Evolutionary conservation across 225 moss, liverwort and hornwort species (phyloP).

Genomic region (Bryoerythrophyllum caledonicum): DNA sequence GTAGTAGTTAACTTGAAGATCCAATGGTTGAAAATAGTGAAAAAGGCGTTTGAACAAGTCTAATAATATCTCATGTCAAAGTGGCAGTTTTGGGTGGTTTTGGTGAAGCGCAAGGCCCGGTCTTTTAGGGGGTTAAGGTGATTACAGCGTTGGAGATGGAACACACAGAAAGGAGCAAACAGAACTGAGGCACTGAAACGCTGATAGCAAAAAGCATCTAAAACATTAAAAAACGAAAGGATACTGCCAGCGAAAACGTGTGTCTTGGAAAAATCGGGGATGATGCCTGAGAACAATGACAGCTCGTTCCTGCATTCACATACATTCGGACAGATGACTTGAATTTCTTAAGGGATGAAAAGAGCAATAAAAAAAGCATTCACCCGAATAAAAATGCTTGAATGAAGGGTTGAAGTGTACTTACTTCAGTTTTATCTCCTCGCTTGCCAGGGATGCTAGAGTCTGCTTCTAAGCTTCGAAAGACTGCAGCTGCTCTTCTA

Average conservation of each 20-base stretch:
- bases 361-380: too few relatives aligned
- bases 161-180: not conserved
- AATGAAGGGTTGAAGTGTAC: slow-evolving; percentile 8
- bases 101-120: too few relatives aligned
- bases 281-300: slow-evolving; percentile 51
- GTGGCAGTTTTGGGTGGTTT: too few relatives aligned
- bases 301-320: slow-evolving; percentile 51
- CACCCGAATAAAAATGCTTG: slow-evolving; percentile 2
- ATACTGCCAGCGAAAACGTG: slow-evolving; percentile 57
- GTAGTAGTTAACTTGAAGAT: too few relatives aligned
- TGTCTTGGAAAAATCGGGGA: slow-evolving; percentile 47
- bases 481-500: slow-evolving; percentile 56
- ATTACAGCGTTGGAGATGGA: slow-evolving; percentile 11
- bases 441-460: slow-evolving; percentile 40
- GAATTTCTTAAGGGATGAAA: not conserved
- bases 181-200: too few relatives aligned
- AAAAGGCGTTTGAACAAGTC: too few relatives aligned
- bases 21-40: too few relatives aligned
- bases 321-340: not conserved
- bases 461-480: slow-evolving; percentile 52
- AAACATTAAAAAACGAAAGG: slow-evolving; percentile 10
- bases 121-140: slow-evolving; percentile 44
- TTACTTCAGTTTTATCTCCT: slow-evolving; percentile 56
- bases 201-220: not conserved
- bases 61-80: too few relatives aligned